phyloP scores from a whole-genome alignment of 495 filamentous ascomycete genomes.

The Penicillium waksmanii region DNA sequence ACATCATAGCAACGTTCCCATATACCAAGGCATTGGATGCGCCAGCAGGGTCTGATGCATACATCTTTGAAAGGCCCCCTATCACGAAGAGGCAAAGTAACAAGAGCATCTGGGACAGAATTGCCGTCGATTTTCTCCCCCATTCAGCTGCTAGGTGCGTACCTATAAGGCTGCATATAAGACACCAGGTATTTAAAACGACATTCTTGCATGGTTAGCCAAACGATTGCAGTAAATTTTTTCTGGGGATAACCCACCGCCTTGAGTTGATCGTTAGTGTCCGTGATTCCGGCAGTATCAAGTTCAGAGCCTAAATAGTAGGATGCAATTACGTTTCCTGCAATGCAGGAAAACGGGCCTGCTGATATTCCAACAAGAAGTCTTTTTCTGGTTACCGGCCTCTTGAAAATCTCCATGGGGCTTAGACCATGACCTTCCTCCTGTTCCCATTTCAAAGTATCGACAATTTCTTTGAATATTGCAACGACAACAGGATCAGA shows the following conservation, averaged over 20 bases:
- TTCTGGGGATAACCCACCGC: conserved; percentile 33
- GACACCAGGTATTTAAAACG: conserved; percentile 50
- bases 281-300: conserved; percentile 50
- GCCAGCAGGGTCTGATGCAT: conserved; percentile 41
- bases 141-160: conserved; percentile 43
- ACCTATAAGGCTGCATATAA: conserved; percentile 38
- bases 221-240: not conserved
- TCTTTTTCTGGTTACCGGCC: conserved; percentile 45
- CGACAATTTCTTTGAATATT: conserved; percentile 32
- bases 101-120: conserved; percentile 39
- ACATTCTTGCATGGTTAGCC: conserved; percentile 30
- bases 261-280: conserved; percentile 45
- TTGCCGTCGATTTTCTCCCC: conserved; percentile 49
- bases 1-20: conserved; percentile 38
- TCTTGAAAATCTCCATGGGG: conserved; percentile 43
- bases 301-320: conserved; percentile 54
- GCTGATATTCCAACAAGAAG: conserved; percentile 48
- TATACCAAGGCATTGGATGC: conserved; percentile 43
- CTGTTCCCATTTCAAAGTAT: conserved; percentile 48
- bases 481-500: conserved; percentile 43
- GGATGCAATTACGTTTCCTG: conserved; percentile 54
- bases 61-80: conserved; percentile 52
- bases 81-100: conserved; percentile 54
- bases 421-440: conserved; percentile 43
- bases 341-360: conserved; percentile 49